Base-by-base conservation (phyloP, 352 stramenopile genomes). In the Globisporangium barbulae region DNA sequence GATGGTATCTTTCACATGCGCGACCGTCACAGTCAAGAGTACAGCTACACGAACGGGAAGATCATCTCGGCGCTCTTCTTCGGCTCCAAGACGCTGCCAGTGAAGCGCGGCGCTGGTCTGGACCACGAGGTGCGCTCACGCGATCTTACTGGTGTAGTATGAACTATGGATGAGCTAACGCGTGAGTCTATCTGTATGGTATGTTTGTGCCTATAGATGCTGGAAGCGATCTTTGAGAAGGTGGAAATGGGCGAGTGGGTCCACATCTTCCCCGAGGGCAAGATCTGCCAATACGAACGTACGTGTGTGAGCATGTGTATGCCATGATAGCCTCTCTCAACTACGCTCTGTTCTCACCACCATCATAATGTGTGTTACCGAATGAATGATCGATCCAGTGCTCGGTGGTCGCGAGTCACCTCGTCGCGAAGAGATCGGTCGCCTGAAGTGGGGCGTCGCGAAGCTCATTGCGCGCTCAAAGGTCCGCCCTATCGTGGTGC, bases 241-340 rank as follows among this genome's bases (percentile, higher is more conserved):
- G 78, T 93, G 21, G 74, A 93, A 53, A 57, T 82, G 10, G 88
- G 88, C 15, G 61, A 83, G 19, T 96, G 88, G 88, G 81, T 96
- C 4, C 88, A 96, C 68, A 88, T 96, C 60, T 96, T 94, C 59
- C 88, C 88, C 0, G 88, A 96, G 73, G 88, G 88, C 58, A 90
- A 92, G 61, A 93, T 94, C 63, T 80, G 84, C 7, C 86, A 94
- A 67, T 47, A 69, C 42, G 74, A 81, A 53, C 30, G 85, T 94
- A 64, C 50, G 68, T 69, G 17, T 37, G 17, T 12, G 15, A 7
- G 39, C 8, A 35, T 22, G 13, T 37, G 25, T n/a, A 22, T 28
- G 25, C 25, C 2, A 28, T 53, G 13, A 33, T 5, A 31, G 10
- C 35, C 15, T 56, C 35, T 54, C 33, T 59, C 6, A 21, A 33